phyloP scores from a whole-genome alignment of 768 basidiomycete genomes.

The Tylopilus balloui region DNA sequence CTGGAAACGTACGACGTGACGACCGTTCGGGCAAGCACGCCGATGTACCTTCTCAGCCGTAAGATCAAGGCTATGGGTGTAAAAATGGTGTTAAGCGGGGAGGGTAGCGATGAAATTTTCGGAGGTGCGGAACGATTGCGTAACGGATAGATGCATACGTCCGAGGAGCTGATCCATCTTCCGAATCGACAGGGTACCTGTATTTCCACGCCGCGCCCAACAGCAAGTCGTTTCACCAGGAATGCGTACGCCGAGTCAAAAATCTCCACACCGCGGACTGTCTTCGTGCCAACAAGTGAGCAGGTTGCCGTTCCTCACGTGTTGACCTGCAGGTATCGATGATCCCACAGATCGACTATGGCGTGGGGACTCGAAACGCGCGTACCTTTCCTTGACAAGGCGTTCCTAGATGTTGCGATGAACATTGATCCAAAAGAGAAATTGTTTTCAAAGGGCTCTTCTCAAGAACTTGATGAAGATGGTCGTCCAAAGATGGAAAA shows the following conservation, averaged over 20 bases:
- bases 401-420: conserved; percentile 93
- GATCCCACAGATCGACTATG: conserved; percentile 81
- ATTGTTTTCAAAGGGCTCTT: conserved; percentile 78
- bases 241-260: conserved; percentile 91
- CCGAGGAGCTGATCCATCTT: conserved; percentile 5
- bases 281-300: conserved; percentile 94
- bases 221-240: conserved; percentile 84
- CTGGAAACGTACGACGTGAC: conserved; percentile 99
- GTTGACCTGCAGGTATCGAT: conserved; percentile 3
- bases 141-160: background rate
- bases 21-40: conserved; percentile 94
- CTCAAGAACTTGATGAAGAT: conserved; percentile 74
- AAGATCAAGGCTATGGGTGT: conserved; percentile 99
- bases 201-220: conserved; percentile 99
- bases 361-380: conserved; percentile 99
- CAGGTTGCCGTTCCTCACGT: background rate
- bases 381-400: conserved; percentile 97
- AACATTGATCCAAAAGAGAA: conserved; percentile 84
- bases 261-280: conserved; percentile 98
- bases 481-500: conserved; percentile 95
- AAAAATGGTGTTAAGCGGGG: conserved; percentile 98
- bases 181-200: conserved; percentile 71
- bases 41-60: conserved; percentile 96
- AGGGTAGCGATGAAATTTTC: conserved; percentile 96
- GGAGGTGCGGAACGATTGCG: conserved; percentile 57